A percentile compares a stretch with the other conserved stretches of the same genome.
Conservation (phyloP, 1,139 yeast species). For the Protomyces pachydermus region DNA sequence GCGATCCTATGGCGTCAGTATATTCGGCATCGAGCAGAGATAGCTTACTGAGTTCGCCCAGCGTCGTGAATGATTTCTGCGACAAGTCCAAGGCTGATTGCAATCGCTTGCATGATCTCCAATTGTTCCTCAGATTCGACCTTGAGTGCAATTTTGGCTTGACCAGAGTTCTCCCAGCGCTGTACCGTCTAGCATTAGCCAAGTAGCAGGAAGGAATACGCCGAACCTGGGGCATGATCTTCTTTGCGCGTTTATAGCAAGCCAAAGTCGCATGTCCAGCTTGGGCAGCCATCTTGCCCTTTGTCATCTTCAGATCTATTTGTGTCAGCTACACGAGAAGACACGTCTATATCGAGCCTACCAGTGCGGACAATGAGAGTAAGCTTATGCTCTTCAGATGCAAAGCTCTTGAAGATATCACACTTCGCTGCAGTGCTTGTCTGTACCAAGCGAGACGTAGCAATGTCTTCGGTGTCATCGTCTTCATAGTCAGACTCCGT, state of each 20-base stretch:
- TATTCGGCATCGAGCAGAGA: constrained; percentile 87
- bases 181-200: constrained; percentile 40
- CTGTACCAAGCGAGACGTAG: neutral
- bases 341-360: neutral
- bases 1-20: constrained; percentile 42
- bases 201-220: constrained; percentile 43
- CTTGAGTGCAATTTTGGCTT: constrained; percentile 90
- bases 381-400: constrained; percentile 42
- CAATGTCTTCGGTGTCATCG: neutral
- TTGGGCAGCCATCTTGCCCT: constrained; percentile 94
- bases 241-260: constrained; percentile 65
- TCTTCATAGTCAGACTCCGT: neutral
- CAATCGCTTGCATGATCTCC: constrained; percentile 73
- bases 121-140: constrained; percentile 66
- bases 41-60: constrained; percentile 91
- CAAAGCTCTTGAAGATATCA: neutral
- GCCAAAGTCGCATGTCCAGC: constrained; percentile 97
- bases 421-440: neutral
- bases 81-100: constrained; percentile 72
- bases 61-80: constrained; percentile 87
- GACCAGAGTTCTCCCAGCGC: constrained; percentile 75
- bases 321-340: neutral
- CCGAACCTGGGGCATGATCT: constrained; percentile 42
- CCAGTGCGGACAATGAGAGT: constrained; percentile 72
- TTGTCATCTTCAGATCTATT: constrained; percentile 76